Conservation (phyloP, 371 early-diverging fungal species). For the Lichtheimia ornata region DNA sequence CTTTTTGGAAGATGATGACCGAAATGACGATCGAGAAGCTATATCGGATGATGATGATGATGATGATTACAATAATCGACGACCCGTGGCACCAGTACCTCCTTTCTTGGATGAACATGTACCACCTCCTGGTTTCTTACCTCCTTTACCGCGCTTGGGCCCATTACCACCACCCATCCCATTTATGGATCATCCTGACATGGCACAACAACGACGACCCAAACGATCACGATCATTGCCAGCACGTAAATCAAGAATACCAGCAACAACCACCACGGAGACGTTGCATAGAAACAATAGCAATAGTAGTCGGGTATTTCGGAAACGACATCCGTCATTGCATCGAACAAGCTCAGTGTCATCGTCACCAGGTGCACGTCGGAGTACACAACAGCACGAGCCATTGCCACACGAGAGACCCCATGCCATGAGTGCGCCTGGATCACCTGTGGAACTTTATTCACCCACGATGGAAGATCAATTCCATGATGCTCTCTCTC, state of each 20-base stretch:
- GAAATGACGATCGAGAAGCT: not conserved
- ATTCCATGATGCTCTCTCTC: slow-evolving; percentile 12
- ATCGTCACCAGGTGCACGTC: slow-evolving; percentile 4
- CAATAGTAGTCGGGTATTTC: not conserved
- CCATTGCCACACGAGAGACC: not conserved
- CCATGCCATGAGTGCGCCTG: slow-evolving; percentile 9
- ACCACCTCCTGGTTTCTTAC: slow-evolving; percentile 10
- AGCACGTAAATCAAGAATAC: not conserved
- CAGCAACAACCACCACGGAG: slow-evolving; percentile 2
- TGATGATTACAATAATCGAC: not conserved
- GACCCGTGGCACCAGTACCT: not conserved
- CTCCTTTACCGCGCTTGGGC: slow-evolving; percentile 4
- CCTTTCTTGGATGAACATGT: slow-evolving; percentile 3
- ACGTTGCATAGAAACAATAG: not conserved
- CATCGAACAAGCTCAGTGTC: slow-evolving; percentile 9
- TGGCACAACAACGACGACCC: not conserved
- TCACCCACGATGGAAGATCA: slow-evolving; percentile 10
- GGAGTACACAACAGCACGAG: slow-evolving; percentile 1
- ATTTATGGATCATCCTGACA: not conserved
- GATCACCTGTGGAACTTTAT: slow-evolving; percentile 13
- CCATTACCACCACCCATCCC: slow-evolving; percentile 6
- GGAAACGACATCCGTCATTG: not conserved
- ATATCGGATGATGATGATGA: slow-evolving; percentile 1
- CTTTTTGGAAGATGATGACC: not conserved
- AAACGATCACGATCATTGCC: slow-evolving; percentile 1